These are phyloP conservation scores for Lotus japonicus DNA, from an alignment of 306 rosid genomes.

Conservation along the genomic window DNA sequence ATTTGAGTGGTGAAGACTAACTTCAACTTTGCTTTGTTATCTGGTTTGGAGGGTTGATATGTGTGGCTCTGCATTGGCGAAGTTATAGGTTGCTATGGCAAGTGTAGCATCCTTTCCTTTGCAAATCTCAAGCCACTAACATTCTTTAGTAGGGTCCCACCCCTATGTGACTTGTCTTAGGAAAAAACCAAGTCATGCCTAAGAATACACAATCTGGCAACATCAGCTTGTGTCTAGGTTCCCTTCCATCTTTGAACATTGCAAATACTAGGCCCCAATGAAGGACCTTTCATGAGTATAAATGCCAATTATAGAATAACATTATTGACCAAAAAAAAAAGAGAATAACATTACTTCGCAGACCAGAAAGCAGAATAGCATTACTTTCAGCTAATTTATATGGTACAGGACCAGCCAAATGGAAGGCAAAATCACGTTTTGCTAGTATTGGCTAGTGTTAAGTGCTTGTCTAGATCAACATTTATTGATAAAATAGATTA, in stretches of 20 bases:
- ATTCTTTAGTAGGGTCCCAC: slow-evolving; percentile 32
- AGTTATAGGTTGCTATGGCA: not conserved
- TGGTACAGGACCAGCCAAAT: not conserved
- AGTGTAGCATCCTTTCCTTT: not conserved
- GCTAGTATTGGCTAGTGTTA: not conserved
- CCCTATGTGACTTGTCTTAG: not conserved
- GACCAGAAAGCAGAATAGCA: not conserved
- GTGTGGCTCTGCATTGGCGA: slow-evolving; percentile 18
- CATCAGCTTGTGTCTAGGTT: too few relatives aligned
- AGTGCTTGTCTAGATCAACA: too few relatives aligned
- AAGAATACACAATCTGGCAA: slow-evolving; percentile 27
- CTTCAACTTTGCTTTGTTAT: slow-evolving; percentile 27
- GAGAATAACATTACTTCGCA: too few relatives aligned
- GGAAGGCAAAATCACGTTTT: slow-evolving; percentile 4
- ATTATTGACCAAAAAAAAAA: too few relatives aligned
- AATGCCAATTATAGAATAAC: not conserved
- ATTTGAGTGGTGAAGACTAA: slow-evolving; percentile 32
- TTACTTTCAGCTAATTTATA: not conserved
- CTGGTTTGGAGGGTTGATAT: slow-evolving; percentile 31
- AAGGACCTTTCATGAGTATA: not conserved
- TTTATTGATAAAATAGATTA: too few relatives aligned
- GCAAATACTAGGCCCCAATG: slow-evolving; percentile 5
- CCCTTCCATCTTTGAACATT: not conserved
- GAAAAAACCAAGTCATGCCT: slow-evolving; percentile 3
- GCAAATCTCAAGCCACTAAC: slow-evolving; percentile 23